Evolutionary conservation across 1,284 basidiomycete species (phyloP), one percentile per base, ranked within the genome.

Genomic region (Pterulicium gracile): DNA sequence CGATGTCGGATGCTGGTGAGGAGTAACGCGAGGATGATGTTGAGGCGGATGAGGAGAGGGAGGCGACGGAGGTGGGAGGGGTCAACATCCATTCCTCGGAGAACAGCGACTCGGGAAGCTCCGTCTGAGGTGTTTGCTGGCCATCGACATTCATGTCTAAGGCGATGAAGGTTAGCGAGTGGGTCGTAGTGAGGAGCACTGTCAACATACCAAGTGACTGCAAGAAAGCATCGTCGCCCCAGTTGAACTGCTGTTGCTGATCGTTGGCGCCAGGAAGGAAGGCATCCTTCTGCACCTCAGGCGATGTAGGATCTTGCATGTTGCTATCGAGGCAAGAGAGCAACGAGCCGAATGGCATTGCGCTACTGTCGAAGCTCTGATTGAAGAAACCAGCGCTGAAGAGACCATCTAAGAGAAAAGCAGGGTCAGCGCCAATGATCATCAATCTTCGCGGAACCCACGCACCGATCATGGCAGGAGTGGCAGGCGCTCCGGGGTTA

Each of bases 1-100:
- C 52, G 3, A 55, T 47, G n/a, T 36, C 43, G 24, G 36, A 39
- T 7, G 36, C 36, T 17, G 46, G 22, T 41, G 52, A 49, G 13
- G 56, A 51, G 44, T 24, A 43, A 22, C 42, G 20, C 20, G 42
- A 43, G 19, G 42, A 43, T 5, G 42, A 24, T 22, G 42, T 21
- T 4, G 42, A 43, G 7, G 42, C 20, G 7, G 23, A 22, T 4
- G 36, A 39, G 15, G 36, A 39, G n/a, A 39, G 36, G 5, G 36
- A 39, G n/a, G 36, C 15, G 36, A 39, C 36, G 5, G 36, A 39
- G 19, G 7, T 39, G n/a, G 36, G 36, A 17, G 36, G 36, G 15
- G 36, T 39, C 36, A 39, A 10, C n/a, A 39, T 13, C 36, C 36
- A 39, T 13, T 39, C 36, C 5, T 39, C 36, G 19, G 36, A 39